A percentile compares a stretch with the other conserved stretches of the same genome.
Evolutionary conservation across 1,284 basidiomycete genomes (phyloP).

Genomic region (Cutaneotrichosporon cavernicola): DNA sequence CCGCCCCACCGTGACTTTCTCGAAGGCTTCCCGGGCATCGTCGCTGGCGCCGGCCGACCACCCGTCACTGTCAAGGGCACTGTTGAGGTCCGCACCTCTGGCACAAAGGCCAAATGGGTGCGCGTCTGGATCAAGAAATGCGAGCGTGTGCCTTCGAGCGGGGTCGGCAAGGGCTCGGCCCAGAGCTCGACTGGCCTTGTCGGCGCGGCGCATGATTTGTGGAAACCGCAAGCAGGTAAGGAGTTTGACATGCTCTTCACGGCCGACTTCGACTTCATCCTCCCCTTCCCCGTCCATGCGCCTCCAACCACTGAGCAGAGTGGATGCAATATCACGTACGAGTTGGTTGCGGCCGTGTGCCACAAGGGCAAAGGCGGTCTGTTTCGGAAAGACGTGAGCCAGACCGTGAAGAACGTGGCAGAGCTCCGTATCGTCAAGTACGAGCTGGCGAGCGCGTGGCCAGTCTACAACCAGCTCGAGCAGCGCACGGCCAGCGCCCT

Average conservation of each 20-base stretch:
- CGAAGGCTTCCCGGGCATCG: conserved; percentile 51
- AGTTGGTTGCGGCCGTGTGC: conserved; percentile 77
- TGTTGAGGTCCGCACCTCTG: conserved; percentile 74
- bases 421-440: conserved; percentile 81
- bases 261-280: conserved; percentile 67
- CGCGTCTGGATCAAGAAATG: conserved; percentile 81
- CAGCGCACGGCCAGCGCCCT: conserved; percentile 61
- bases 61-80: conserved; percentile 54
- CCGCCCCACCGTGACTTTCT: conserved; percentile 52
- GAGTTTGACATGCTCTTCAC: conserved; percentile 68
- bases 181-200: conserved; percentile 61
- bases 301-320: conserved; percentile 71
- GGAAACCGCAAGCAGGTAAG: conserved; percentile 43
- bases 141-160: conserved; percentile 59
- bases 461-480: conserved; percentile 75
- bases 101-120: conserved; percentile 86
- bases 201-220: conserved; percentile 45
- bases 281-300: conserved; percentile 79
- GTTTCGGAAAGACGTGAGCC: conserved; percentile 67
- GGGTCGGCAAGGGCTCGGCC: conserved; percentile 63
- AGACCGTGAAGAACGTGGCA: conserved; percentile 61
- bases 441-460: conserved; percentile 85
- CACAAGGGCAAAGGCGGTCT: conserved; percentile 78
- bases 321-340: conserved; percentile 70
- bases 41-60: conserved; percentile 32